Evolutionary conservation across 345 rosid species (phyloP).

Genomic region (Citrus sp.): DNA sequence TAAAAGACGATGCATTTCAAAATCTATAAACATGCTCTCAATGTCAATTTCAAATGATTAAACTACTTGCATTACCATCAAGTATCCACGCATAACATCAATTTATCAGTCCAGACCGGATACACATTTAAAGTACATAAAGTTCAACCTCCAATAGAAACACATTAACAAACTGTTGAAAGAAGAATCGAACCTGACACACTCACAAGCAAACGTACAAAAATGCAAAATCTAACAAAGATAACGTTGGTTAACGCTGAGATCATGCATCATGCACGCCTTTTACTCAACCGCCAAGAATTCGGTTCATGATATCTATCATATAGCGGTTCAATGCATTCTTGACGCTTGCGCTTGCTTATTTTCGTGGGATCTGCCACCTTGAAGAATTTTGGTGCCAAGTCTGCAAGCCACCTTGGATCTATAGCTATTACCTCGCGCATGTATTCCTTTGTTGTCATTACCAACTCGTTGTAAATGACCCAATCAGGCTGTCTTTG

Average conservation of each 20-base stretch:
- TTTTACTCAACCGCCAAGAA: conserved; percentile 80
- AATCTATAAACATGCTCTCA: too few relatives aligned
- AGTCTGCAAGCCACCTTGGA: conserved; percentile 90
- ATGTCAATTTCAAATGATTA: too few relatives aligned
- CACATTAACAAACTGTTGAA: too few relatives aligned
- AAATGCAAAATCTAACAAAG: neutral
- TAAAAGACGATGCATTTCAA: too few relatives aligned
- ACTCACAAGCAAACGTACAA: neutral
- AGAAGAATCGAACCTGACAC: too few relatives aligned
- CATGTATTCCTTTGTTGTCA: conserved; percentile 95
- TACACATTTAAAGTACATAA: too few relatives aligned
- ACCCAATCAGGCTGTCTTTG: conserved; percentile 98
- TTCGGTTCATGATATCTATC: conserved; percentile 85
- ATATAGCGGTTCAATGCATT: conserved; percentile 76
- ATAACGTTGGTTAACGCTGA: neutral
- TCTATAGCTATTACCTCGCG: conserved; percentile 76
- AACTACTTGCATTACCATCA: too few relatives aligned
- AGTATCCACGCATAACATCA: too few relatives aligned
- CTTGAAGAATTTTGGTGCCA: conserved; percentile 88
- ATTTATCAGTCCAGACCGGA: too few relatives aligned
- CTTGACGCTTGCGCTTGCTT: conserved; percentile 88
- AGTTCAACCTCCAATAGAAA: too few relatives aligned
- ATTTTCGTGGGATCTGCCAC: conserved; percentile 72
- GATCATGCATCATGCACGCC: conserved; percentile 53
- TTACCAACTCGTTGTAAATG: conserved; percentile 84